Evolutionary conservation across 106 monocot species (phyloP).

Genomic region (Platanthera zijinensis): DNA sequence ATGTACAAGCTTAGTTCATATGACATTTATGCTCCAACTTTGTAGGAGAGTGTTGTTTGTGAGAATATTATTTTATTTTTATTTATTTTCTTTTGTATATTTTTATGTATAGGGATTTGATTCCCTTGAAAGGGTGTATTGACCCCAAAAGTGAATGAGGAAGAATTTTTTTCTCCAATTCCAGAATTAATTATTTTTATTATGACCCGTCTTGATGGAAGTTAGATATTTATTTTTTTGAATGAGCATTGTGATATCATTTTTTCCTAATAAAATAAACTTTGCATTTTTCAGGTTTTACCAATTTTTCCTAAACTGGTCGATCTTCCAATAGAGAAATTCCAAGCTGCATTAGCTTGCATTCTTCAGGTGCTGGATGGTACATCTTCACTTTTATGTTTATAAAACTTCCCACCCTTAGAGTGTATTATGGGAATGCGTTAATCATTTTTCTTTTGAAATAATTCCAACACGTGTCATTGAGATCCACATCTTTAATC

Average conservation of each 20-base stretch:
- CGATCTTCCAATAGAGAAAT: constrained; percentile 83
- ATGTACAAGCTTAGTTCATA: too few relatives aligned
- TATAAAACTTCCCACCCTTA: constrained; percentile 4
- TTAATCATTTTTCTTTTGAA: not conserved
- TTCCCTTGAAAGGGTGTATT: too few relatives aligned
- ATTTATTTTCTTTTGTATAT: too few relatives aligned
- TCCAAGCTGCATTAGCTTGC: constrained; percentile 86
- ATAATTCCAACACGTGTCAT: not conserved
- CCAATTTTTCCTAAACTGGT: constrained; percentile 85
- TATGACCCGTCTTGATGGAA: not conserved
- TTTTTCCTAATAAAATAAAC: not conserved
- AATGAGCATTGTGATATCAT: not conserved
- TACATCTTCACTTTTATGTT: not conserved
- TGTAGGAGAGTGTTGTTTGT: too few relatives aligned
- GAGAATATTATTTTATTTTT: too few relatives aligned
- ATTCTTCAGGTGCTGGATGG: constrained; percentile 82
- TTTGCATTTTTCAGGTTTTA: constrained; percentile 49
- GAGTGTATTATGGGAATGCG: not conserved
- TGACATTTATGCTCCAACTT: too few relatives aligned
- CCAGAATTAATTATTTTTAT: not conserved
- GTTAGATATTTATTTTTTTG: not conserved
- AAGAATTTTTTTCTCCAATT: not conserved
- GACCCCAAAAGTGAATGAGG: too few relatives aligned
- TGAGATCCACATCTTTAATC: not conserved
- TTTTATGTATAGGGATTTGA: too few relatives aligned